phyloP scores from a whole-genome alignment of 192 early-diverging fungal species.

The Coemansia aciculifera region DNA sequence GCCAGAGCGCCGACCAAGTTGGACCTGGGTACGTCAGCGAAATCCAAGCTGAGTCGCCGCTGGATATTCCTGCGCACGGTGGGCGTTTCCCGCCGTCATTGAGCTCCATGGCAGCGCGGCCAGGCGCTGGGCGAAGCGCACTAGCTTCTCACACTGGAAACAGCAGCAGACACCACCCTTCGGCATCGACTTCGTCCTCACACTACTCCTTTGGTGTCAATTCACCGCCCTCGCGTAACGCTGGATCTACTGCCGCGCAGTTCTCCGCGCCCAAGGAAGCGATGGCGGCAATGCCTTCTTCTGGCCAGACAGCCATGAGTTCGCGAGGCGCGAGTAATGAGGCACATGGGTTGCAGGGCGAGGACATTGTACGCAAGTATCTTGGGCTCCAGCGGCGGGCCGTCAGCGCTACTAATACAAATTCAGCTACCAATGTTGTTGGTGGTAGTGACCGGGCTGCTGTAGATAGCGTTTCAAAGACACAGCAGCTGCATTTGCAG shows the following conservation, averaged over 20 bases:
- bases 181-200: conserved; percentile 46
- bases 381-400: conserved; percentile 39
- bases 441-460: background rate
- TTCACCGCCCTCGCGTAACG: conserved; percentile 30
- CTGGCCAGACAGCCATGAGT: background rate
- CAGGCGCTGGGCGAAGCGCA: conserved; percentile 20
- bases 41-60: conserved; percentile 44
- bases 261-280: conserved; percentile 13
- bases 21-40: conserved; percentile 17
- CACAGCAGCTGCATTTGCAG: background rate
- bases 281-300: conserved; percentile 10
- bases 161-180: conserved; percentile 37
- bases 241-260: conserved; percentile 15
- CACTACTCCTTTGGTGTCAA: conserved; percentile 35
- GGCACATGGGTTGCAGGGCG: conserved; percentile 18
- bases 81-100: conserved; percentile 42
- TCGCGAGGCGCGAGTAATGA: conserved; percentile 8
- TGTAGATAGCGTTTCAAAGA: background rate
- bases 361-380: conserved; percentile 56
- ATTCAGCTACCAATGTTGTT: background rate
- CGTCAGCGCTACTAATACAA: background rate
- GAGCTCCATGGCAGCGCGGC: conserved; percentile 44
- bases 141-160: conserved; percentile 25
- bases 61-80: conserved; percentile 24
- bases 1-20: conserved; percentile 27